Conservation (phyloP, 2,329 filamentous ascomycete species). For the Aspergillus sp. region DNA sequence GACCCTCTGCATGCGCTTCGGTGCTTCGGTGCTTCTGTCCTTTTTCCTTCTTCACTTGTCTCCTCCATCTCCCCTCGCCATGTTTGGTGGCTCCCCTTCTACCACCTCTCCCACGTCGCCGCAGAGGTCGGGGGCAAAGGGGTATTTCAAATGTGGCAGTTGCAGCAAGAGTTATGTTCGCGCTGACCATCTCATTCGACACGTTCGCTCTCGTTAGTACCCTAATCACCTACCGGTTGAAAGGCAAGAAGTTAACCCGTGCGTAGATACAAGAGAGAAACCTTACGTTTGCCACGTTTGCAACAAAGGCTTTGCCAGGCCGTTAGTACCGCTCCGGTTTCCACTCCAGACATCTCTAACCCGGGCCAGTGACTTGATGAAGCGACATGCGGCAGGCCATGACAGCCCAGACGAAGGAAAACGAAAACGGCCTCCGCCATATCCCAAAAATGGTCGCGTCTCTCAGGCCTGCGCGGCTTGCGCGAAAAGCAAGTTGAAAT, state of each 20-base stretch:
- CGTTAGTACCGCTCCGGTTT: constrained; percentile 18
- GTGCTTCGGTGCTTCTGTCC: no score
- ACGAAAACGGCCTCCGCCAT: constrained; percentile 16
- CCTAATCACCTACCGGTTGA: no score
- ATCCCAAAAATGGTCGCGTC: constrained; percentile 36
- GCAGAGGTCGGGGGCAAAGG: constrained; percentile 13
- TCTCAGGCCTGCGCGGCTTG: constrained; percentile 55
- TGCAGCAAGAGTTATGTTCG: constrained; percentile 54
- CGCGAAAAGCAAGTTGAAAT: constrained; percentile 53
- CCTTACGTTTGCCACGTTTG: constrained; percentile 34
- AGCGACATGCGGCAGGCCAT: constrained; percentile 47
- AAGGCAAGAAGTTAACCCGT: no score
- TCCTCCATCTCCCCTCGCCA: neutral
- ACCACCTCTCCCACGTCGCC: constrained; percentile 9
- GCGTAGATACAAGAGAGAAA: constrained; percentile 26
- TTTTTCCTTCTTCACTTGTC: no score
- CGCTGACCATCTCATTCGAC: constrained; percentile 54
- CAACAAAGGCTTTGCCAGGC: constrained; percentile 32
- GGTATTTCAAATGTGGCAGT: constrained; percentile 51
- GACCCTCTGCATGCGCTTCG: no score
- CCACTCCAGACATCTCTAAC: neutral
- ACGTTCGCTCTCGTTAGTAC: constrained; percentile 50
- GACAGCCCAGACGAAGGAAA: constrained; percentile 37
- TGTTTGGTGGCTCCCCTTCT: constrained; percentile 14
- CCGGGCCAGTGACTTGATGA: constrained; percentile 45